Evolutionary conservation across 352 stramenopile species (phyloP), one percentile per base, ranked within the genome.

Genomic region (Phytophthora citricola): DNA sequence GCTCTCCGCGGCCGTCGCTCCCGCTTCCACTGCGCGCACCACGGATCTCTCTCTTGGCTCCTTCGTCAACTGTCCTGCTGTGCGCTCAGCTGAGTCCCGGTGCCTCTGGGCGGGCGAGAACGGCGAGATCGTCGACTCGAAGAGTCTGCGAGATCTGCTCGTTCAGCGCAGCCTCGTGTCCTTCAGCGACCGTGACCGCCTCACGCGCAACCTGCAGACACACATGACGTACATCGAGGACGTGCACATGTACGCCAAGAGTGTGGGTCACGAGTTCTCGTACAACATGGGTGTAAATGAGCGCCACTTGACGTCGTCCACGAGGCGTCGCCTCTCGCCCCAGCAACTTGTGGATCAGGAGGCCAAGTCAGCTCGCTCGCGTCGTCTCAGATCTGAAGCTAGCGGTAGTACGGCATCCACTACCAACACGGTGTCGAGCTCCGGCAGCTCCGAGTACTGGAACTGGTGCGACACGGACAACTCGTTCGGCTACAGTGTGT

Each of bases 181-280:
- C 32, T 66, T 66, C 26, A 55, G 65, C 22, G 67, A 79, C 24
- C 41, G 50, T 8, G 76, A 73, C 9, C 10, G 15, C 2, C 58
- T 70, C 14, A 66, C 66, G 40, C 76, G 81, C 56, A 92, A 91
- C 56, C 64, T 93, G n/a, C 51, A 89, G 49, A 66, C 58, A 24
- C 85, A 94, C 74, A 92, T 94, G 76, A 70, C 75, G 45, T 94
- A 94, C 65, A 78, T 94, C 26, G 83, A 92, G 73, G 83, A 90
- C 63, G 81, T 92, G 1, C 67, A 85, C 50, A 67, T 71, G 40
- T 87, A 92, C 44, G 80, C 85, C 8, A 66, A 81, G 34, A 78
- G 48, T 6, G 65, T 90, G 15, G 79, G 78, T 4, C 82, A 92
- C 60, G 56, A 64, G 20, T 91, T 92, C 52, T 78, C 75, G 38